phyloP scores from a whole-genome alignment of 148 eudicot genomes.

The Heliamphora exappendiculata region DNA sequence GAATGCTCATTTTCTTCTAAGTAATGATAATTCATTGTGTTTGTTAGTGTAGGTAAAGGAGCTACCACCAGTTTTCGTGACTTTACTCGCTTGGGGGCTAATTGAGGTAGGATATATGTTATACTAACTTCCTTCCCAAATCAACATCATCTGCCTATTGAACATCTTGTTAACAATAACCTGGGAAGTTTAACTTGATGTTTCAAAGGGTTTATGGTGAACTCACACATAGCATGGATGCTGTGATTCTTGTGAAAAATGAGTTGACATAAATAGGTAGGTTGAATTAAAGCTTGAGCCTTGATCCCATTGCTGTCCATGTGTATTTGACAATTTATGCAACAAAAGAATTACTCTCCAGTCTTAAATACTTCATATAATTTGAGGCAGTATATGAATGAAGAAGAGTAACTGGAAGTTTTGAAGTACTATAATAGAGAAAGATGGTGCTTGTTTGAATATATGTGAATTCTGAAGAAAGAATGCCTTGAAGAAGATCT shows the following conservation, averaged over 20 bases:
- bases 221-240: not conserved
- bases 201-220: not conserved
- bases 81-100: constrained; percentile 69
- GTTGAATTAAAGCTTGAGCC: not conserved
- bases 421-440: not conserved
- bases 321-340: not conserved
- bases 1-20: not conserved
- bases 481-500: not conserved
- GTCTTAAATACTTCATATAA: not conserved
- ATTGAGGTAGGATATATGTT: constrained; percentile 49
- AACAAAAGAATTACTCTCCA: not conserved
- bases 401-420: not conserved
- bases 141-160: not conserved
- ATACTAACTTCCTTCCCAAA: not conserved
- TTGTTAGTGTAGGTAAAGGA: constrained; percentile 51
- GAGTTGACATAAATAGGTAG: not conserved
- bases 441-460: not conserved
- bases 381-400: not conserved
- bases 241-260: not conserved
- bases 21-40: not conserved
- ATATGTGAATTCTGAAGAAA: not conserved
- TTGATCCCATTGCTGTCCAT: not conserved
- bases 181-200: not conserved
- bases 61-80: constrained; percentile 60
- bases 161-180: not conserved